A percentile compares a stretch with the other conserved stretches of the same genome.
Conservation (phyloP, 768 basidiomycete species). For the Pleurotus tuoliensis region DNA sequence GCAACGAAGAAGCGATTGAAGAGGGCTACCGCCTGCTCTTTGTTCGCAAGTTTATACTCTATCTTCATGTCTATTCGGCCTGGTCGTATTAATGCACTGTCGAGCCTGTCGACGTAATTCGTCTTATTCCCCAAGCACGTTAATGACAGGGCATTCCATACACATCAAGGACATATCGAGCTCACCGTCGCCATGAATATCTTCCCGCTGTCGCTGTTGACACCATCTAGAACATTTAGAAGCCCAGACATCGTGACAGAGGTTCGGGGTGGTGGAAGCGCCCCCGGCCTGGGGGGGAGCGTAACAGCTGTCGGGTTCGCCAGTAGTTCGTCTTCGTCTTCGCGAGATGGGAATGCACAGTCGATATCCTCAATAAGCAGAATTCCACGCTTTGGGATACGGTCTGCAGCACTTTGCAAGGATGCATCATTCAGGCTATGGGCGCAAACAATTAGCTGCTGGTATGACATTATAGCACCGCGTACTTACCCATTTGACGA, state of each 20-base stretch:
- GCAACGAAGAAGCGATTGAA: constrained; percentile 44
- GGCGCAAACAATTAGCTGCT: neutral
- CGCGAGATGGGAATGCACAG: constrained; percentile 50
- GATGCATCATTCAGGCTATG: constrained; percentile 47
- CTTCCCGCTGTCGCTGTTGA: constrained; percentile 59
- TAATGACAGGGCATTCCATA: neutral
- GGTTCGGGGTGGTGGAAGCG: constrained; percentile 12
- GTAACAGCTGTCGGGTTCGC: neutral
- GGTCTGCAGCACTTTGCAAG: constrained; percentile 40
- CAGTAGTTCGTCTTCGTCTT: constrained; percentile 30
- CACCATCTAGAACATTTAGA: constrained; percentile 57
- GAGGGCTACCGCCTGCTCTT: constrained; percentile 40
- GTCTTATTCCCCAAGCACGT: constrained; percentile 29
- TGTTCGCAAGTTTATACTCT: constrained; percentile 45
- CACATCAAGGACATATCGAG: neutral
- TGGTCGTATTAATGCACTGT: constrained; percentile 52
- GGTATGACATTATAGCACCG: neutral
- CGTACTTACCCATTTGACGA: constrained; percentile 40
- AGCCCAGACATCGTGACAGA: constrained; percentile 51
- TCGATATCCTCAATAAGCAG: constrained; percentile 61
- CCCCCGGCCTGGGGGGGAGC: neutral
- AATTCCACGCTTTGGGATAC: constrained; percentile 49
- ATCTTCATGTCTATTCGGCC: constrained; percentile 55
- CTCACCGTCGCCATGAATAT: constrained; percentile 57
- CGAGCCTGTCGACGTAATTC: constrained; percentile 52